Base-by-base conservation (phyloP, 2,329 filamentous ascomycete genomes). In the Fusarium brachygibbosum region DNA sequence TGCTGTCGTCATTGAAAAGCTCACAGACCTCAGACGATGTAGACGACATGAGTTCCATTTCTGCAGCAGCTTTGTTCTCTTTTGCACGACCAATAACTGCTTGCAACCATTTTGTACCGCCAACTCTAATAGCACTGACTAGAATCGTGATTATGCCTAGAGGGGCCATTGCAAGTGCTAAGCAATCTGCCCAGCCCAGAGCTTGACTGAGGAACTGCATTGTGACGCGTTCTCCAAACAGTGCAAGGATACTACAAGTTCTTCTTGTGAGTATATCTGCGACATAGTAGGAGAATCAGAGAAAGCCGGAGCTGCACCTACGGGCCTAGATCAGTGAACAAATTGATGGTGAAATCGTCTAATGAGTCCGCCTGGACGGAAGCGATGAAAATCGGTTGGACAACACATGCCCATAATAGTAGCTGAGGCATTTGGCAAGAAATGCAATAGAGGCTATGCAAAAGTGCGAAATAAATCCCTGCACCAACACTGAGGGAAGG, bases 181-280 rank as follows among this genome's bases (percentile, higher is more conserved):
- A 69, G 45, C 81, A 80, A 46, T 86, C 84, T 0, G 80, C 69
- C 42, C 77, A 73, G 4, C 74, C 77, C 14, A 81, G 75, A 0
- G 80, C 79, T 38, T 84, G 78, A 45, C 81, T 83, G 17, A 85
- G 76, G 54, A 83, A 85, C 70, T 85, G 83, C 68, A 80, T 84
- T 0, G 82, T 82, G 7, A 84, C 78, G 25, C 79, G 76, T 44
- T 85, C 83, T 1, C 82, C 83, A 50, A 85, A 85, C 1, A 75
- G 61, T 0, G 70, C 54, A 1, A 75, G 41, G 6, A 25, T 25
- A 25, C n/a, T n/a, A n/a, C n/a, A n/a, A n/a, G n/a, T n/a, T n/a
- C n/a, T n/a, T n/a, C n/a, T n/a, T n/a, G n/a, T n/a, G n/a, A n/a
- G n/a, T n/a, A n/a, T n/a, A n/a, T n/a, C n/a, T n/a, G n/a, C n/a